Evolutionary conservation across 2,329 filamentous ascomycete species (phyloP), one percentile per base, ranked within the genome.

Genomic region (Tolypocladium tropicale): DNA sequence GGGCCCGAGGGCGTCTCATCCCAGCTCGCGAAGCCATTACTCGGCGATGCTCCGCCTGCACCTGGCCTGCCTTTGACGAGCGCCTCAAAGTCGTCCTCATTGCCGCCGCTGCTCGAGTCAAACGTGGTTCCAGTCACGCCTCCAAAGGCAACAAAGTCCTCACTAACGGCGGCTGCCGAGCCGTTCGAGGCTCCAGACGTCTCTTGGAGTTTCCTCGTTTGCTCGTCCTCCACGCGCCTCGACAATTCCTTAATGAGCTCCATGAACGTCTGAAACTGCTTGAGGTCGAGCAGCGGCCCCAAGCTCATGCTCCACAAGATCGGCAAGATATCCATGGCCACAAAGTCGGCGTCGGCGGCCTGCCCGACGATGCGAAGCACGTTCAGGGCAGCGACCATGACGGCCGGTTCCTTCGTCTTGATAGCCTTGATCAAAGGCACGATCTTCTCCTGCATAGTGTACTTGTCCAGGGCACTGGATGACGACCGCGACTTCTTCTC

Each of bases 381-480:
- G 55, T 86, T 86, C 36, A 97, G 77, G 0, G 91, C 88, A 6
- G 93, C 92, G 78, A 97, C 88, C 89, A 97, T 97, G 11, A 99
- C 94, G 9, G 91, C 92, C 0, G 94, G 94, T 69, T 99, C 94
- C 68, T 96, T 97, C 0, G 94, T 99, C 72, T 96, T 97, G 74
- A 99, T 97, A 2, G 80, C 91, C 66, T 89, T 91, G 58, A 99
- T 79, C 5, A 97, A 75, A 0, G 94, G 94, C 0, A 97, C 82
- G 36, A 99, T 89, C 75, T 96, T 97, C 68, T 99, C 94, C 69
- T 99, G 94, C 74, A 99, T 93, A 0, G 94, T 97, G 67, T 94
- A 97, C 70, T 97, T 97, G 74, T 99, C 94, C 32, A 99, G 76
- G 3, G 93, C 92, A 2, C 85, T 90, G 0, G 87, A 87, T 1